A percentile compares a stretch with the other conserved stretches of the same genome.
These are phyloP conservation scores for Botrytis fragariae DNA, from an alignment of 2,329 filamentous ascomycete species.

Conservation along the genomic window DNA sequence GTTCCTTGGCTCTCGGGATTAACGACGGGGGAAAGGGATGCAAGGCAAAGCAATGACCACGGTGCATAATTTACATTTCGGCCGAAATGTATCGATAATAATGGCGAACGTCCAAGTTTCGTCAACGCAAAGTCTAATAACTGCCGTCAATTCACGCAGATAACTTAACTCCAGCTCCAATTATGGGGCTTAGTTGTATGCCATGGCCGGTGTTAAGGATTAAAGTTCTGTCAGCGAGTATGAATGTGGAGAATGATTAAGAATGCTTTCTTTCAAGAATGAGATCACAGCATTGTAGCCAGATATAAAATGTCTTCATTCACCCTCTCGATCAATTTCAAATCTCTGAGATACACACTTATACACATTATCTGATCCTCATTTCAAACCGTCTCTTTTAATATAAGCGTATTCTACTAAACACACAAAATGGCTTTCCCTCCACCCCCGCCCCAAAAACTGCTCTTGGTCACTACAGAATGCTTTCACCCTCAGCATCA, in stretches of 20 bases:
- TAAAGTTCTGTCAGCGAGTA: not conserved
- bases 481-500: conserved; percentile 63
- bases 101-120: not conserved
- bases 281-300: not conserved
- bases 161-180: not conserved
- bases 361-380: not conserved
- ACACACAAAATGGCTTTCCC: conserved; percentile 27
- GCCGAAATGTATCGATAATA: not conserved
- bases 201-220: not conserved
- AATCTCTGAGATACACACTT: not conserved
- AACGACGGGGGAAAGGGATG: not conserved
- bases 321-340: not conserved
- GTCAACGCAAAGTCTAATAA: not conserved
- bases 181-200: not conserved
- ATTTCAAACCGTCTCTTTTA: not conserved
- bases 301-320: not conserved
- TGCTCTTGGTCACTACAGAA: conserved; percentile 61
- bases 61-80: not conserved
- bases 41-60: not conserved
- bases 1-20: not conserved
- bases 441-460: conserved; percentile 47
- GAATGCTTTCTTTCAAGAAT: not conserved
- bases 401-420: not conserved
- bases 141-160: not conserved
- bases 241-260: conserved; percentile 1